phyloP scores from a whole-genome alignment of 305 asterid genomes.

The Ajuga reptans region DNA sequence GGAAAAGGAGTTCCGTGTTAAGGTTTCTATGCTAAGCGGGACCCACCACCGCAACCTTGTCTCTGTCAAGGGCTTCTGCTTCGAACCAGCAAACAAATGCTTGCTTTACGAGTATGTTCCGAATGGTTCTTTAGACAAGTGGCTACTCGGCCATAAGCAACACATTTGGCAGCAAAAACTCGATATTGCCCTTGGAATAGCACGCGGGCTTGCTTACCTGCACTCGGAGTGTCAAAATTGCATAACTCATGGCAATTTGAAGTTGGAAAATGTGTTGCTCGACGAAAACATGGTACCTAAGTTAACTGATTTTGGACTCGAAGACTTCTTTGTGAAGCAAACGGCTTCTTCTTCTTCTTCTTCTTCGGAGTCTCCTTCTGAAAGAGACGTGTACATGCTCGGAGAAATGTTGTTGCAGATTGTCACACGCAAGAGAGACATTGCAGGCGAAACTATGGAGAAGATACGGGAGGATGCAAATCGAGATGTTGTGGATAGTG shows the following conservation, averaged over 20 bases:
- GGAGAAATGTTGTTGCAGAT: conserved; percentile 50
- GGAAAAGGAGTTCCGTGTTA: conserved; percentile 55
- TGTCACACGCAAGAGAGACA: conserved; percentile 37
- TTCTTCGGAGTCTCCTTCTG: conserved; percentile 55
- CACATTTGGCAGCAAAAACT: conserved; percentile 38
- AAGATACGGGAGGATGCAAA: conserved; percentile 27
- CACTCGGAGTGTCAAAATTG: conserved; percentile 60
- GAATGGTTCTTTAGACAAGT: conserved; percentile 50
- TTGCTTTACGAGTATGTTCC: conserved; percentile 48
- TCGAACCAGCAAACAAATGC: conserved; percentile 38
- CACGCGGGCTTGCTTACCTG: conserved; percentile 48
- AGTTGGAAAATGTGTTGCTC: conserved; percentile 48
- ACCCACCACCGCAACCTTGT: conserved; percentile 54
- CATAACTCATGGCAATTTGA: conserved; percentile 52
- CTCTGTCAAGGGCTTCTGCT: conserved; percentile 56
- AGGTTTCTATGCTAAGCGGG: conserved; percentile 45
- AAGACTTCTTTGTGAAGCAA: conserved; percentile 27
- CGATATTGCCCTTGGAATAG: conserved; percentile 47
- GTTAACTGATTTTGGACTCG: conserved; percentile 50
- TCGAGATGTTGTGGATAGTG: conserved; percentile 20
- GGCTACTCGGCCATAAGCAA: conserved; percentile 31
- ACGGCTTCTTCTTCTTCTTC: conserved; percentile 23
- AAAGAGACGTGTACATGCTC: conserved; percentile 49
- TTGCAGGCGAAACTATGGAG: conserved; percentile 26
- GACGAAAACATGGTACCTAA: conserved; percentile 52